Conservation (phyloP, 768 basidiomycete species). For the Lyophyllum shimeji region DNA sequence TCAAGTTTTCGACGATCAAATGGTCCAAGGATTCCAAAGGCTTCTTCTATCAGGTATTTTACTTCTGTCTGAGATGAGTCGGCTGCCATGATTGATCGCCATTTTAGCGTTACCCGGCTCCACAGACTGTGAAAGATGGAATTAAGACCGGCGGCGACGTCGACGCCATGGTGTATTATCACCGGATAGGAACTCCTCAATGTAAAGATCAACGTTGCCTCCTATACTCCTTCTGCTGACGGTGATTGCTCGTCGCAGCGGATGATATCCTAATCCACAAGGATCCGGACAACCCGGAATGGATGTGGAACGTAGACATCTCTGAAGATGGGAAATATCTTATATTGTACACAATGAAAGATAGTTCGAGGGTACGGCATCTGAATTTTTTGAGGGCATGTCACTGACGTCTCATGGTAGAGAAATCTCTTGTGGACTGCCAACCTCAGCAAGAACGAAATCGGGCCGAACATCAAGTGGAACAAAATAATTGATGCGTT, state of each 20-base stretch:
- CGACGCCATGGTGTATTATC: conserved; percentile 78
- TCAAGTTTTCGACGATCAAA: conserved; percentile 71
- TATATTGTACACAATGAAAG: conserved; percentile 51
- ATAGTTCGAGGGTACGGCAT: conserved; percentile 60
- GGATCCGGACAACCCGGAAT: conserved; percentile 62
- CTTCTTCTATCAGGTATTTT: conserved; percentile 74
- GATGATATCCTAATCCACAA: conserved; percentile 68
- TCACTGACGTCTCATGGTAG: conserved; percentile 31
- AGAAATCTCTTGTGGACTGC: conserved; percentile 77
- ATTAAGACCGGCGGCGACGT: conserved; percentile 62
- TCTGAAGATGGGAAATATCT: conserved; percentile 71
- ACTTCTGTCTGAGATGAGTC: conserved; percentile 17
- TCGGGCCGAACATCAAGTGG: conserved; percentile 70
- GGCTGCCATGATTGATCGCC: background rate
- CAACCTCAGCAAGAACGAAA: conserved; percentile 57
- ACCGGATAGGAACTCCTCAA: conserved; percentile 69
- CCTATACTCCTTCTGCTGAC: background rate
- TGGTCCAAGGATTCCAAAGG: conserved; percentile 83
- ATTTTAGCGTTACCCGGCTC: conserved; percentile 56
- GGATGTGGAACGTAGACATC: conserved; percentile 57
- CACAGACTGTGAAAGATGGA: conserved; percentile 44
- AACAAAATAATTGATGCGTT: conserved; percentile 69
- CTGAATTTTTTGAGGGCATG: background rate
- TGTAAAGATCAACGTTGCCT: conserved; percentile 37
- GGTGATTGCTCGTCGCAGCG: conserved; percentile 33